These are phyloP conservation scores for Alternaria viburni DNA, from an alignment of 2,329 filamentous ascomycete species.

Conservation along the genomic window DNA sequence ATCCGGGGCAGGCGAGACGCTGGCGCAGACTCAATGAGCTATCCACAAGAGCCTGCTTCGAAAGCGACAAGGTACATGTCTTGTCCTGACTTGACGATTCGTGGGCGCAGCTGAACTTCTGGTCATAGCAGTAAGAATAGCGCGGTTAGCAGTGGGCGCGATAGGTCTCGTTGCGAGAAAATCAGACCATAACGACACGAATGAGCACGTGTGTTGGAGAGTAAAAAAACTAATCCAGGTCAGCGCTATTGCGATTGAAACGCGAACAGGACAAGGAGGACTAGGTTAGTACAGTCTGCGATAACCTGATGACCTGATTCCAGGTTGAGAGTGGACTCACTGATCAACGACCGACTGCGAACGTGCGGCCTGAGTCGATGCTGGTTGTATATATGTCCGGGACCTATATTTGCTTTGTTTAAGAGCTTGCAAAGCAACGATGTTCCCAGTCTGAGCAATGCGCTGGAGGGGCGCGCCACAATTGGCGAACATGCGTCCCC, in stretches of 20 bases:
- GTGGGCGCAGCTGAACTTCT: slow-evolving; percentile 10
- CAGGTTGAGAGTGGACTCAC: slow-evolving; percentile 1
- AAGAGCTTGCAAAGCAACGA: slow-evolving; percentile 23
- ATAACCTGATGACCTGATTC: background rate
- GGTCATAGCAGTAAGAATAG: slow-evolving; percentile 12
- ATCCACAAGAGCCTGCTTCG: background rate
- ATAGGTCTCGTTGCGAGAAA: background rate
- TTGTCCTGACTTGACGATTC: background rate
- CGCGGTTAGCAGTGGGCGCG: background rate
- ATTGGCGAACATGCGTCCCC: slow-evolving; percentile 11
- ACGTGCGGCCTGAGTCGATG: slow-evolving; percentile 2
- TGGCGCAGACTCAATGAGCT: background rate
- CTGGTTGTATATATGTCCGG: slow-evolving; percentile 16
- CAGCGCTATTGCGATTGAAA: slow-evolving; percentile 6
- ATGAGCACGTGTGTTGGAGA: background rate
- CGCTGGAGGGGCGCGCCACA: slow-evolving; percentile 5
- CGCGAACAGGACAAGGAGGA: slow-evolving; percentile 3
- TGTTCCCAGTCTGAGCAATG: slow-evolving; percentile 14
- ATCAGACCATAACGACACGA: background rate
- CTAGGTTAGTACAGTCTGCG: background rate
- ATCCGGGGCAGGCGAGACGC: slow-evolving; percentile 13
- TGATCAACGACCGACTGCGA: background rate
- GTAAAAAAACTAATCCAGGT: background rate
- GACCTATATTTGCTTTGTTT: slow-evolving; percentile 22
- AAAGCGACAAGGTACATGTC: background rate